Evolutionary conservation across 306 rosid genomes (phyloP).

Genomic region (Rubus parviflorus): DNA sequence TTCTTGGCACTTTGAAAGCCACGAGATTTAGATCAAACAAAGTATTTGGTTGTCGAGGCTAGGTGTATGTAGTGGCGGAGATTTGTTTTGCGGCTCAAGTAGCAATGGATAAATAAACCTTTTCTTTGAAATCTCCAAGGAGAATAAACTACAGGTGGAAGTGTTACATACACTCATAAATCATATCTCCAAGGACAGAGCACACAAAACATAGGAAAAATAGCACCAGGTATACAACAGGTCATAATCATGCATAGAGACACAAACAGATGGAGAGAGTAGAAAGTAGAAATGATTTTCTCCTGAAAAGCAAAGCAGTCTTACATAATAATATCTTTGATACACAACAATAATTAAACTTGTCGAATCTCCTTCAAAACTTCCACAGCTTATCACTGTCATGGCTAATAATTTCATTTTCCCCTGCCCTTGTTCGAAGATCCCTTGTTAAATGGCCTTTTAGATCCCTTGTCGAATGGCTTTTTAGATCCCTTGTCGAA

Average conservation of each 20-base stretch:
- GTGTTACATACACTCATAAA: neutral
- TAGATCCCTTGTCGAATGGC: constrained; percentile 50
- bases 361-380: constrained; percentile 20
- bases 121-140: neutral
- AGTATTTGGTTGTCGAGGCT: constrained; percentile 7
- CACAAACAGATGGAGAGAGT: neutral
- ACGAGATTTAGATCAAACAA: constrained; percentile 20
- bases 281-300: neutral
- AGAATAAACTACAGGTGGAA: neutral
- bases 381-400: constrained; percentile 27
- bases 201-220: neutral
- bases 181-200: neutral
- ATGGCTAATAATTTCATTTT: constrained; percentile 40
- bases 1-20: constrained; percentile 20
- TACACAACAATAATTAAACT: constrained; percentile 2
- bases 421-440: constrained; percentile 49
- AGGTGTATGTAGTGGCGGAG: neutral
- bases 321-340: neutral
- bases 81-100: neutral
- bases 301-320: neutral
- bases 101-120: neutral
- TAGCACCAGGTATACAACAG: neutral
- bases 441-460: constrained; percentile 50
- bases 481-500: constrained; percentile 53
- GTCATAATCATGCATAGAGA: neutral